phyloP scores from a whole-genome alignment of 345 rosid species.

The Rhodomyrtus tomentosa region DNA sequence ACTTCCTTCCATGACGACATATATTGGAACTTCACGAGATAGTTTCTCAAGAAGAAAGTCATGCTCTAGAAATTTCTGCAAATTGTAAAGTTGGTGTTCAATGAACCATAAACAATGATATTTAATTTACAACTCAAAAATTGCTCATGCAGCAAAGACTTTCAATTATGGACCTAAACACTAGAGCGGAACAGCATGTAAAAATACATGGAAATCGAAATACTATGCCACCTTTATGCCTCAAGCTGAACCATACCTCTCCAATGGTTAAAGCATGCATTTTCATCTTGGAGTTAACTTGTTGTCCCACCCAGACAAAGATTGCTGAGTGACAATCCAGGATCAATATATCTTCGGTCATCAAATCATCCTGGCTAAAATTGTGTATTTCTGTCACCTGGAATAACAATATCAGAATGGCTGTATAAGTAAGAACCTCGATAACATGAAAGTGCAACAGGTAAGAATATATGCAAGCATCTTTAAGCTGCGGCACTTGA shows the following conservation, averaged over 20 bases:
- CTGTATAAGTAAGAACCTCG: background rate
- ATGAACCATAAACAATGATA: background rate
- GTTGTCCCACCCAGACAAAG: conserved; percentile 94
- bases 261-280: conserved; percentile 60
- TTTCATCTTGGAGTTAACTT: conserved; percentile 71
- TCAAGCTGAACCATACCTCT: conserved; percentile 39
- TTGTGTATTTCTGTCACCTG: conserved; percentile 87
- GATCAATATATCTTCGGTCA: conserved; percentile 97
- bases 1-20: conserved; percentile 70
- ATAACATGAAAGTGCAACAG: background rate
- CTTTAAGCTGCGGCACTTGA: background rate
- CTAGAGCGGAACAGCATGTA: background rate
- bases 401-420: background rate
- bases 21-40: conserved; percentile 61
- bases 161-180: background rate
- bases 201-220: background rate
- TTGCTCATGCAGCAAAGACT: background rate
- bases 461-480: background rate
- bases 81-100: background rate
- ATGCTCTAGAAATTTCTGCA: conserved; percentile 70
- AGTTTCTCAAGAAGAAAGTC: conserved; percentile 72
- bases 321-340: conserved; percentile 80
- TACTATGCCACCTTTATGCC: background rate
- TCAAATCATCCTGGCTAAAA: conserved; percentile 91
- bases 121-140: background rate